A percentile compares a stretch with the other conserved stretches of the same genome.
Evolutionary conservation across 2,329 filamentous ascomycete genomes (phyloP).

Genomic region (Cercospora sp.): DNA sequence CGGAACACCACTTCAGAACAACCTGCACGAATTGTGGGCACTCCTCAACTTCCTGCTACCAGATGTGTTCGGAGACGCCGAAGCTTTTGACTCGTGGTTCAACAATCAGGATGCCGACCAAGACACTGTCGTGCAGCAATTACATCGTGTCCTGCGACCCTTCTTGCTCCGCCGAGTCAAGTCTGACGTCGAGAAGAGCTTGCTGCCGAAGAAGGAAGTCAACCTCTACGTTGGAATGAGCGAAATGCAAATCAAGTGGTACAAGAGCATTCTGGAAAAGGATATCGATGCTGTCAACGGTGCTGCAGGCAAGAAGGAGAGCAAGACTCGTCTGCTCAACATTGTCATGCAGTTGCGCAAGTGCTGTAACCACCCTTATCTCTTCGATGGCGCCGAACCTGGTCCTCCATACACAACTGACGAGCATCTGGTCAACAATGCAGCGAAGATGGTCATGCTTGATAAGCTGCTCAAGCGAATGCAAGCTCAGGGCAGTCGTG

Average conservation of each 20-base stretch:
- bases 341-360: slow-evolving; percentile 99
- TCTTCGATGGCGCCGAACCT: slow-evolving; percentile 96
- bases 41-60: slow-evolving; percentile 96
- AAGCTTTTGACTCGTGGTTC: slow-evolving; percentile 98
- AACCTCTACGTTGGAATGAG: slow-evolving; percentile 98
- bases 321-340: slow-evolving; percentile 93
- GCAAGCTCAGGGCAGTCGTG: slow-evolving; percentile 81
- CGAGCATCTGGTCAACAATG: slow-evolving; percentile 89
- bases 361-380: slow-evolving; percentile 97
- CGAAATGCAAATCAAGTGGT: slow-evolving; percentile 99
- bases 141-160: slow-evolving; percentile 87
- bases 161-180: slow-evolving; percentile 96
- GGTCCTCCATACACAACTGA: slow-evolving; percentile 98
- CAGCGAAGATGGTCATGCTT: slow-evolving; percentile 95
- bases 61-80: slow-evolving; percentile 94
- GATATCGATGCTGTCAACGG: slow-evolving; percentile 99
- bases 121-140: slow-evolving; percentile 91
- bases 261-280: slow-evolving; percentile 97
- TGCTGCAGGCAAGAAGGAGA: slow-evolving; percentile 92
- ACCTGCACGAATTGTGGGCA: slow-evolving; percentile 96
- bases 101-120: slow-evolving; percentile 86
- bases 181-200: slow-evolving; percentile 95
- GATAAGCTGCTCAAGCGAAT: slow-evolving; percentile 86
- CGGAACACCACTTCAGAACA: slow-evolving; percentile 95
- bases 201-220: slow-evolving; percentile 94